These are phyloP conservation scores for Taxillus chinensis DNA, from an alignment of 164 flowering plant genomes.

Conservation along the genomic window DNA sequence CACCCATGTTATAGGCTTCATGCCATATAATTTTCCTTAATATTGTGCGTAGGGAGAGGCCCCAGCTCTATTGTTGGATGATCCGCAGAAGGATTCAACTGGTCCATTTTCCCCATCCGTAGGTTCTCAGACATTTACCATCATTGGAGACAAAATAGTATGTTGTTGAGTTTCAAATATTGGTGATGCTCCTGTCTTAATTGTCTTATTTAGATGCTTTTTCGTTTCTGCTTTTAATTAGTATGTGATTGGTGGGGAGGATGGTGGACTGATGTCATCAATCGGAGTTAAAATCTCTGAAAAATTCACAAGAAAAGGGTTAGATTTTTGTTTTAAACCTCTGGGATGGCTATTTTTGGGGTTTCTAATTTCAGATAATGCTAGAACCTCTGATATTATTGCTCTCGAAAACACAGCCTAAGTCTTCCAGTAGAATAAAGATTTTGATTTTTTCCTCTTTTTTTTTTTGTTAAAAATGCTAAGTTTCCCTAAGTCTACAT, in stretches of 20 bases:
- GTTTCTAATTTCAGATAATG: background rate
- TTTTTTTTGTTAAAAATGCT: too few relatives aligned
- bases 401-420: conserved; percentile 34
- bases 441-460: too few relatives aligned
- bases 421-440: conserved; percentile 29
- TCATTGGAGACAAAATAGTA: conserved; percentile 48
- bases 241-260: conserved; percentile 61
- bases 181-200: background rate
- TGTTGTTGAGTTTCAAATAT: conserved; percentile 8
- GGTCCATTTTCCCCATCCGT: conserved; percentile 33
- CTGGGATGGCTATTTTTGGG: conserved; percentile 1
- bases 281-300: conserved; percentile 43
- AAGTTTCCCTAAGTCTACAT: too few relatives aligned
- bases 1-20: background rate
- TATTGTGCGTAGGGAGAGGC: conserved; percentile 62
- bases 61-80: conserved; percentile 42
- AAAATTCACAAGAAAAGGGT: conserved; percentile 43
- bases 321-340: conserved; percentile 9
- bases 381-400: conserved; percentile 8
- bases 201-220: background rate
- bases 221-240: conserved; percentile 14
- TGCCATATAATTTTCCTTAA: background rate
- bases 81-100: conserved; percentile 19
- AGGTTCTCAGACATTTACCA: conserved; percentile 25
- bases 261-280: conserved; percentile 24